A percentile compares a stretch with the other conserved stretches of the same genome.
Evolutionary conservation across 139 green algal genomes (phyloP).

Genomic region (Choricystis sp.): DNA sequence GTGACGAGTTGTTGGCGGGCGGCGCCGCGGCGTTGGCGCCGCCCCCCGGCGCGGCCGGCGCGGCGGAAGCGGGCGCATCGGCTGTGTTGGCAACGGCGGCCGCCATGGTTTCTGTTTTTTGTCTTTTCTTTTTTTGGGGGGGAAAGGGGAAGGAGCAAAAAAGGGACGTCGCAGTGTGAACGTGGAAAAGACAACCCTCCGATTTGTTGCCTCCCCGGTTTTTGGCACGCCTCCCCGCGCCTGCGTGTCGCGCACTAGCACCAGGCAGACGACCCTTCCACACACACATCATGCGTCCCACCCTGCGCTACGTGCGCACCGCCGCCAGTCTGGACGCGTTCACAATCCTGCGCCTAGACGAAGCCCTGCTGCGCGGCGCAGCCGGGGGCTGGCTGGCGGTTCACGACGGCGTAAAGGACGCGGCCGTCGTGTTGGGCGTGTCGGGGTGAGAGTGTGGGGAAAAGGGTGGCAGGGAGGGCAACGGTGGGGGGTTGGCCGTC

Average conservation of each 20-base stretch:
- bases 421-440: constrained; percentile 75
- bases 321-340: no score
- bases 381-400: constrained; percentile 61
- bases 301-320: no score
- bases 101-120: neutral
- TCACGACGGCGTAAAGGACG: constrained; percentile 47
- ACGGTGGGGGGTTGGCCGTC: neutral
- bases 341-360: constrained; percentile 71
- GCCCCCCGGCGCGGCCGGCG: neutral
- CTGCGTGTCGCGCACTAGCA: no score
- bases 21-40: constrained; percentile 3
- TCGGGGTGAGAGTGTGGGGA: constrained; percentile 44
- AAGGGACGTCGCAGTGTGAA: no score
- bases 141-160: neutral
- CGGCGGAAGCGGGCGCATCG: no score
- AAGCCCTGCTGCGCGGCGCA: constrained; percentile 56
- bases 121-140: neutral
- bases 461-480: neutral
- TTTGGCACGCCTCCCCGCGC: no score
- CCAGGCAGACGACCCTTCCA: no score
- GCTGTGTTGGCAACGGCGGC: neutral
- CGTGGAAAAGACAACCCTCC: no score
- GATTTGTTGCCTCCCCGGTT: no score
- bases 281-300: no score
- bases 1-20: constrained; percentile 38